Evolutionary conservation across 129 eudicot species (phyloP).

Genomic region (Kitagawia praeruptora): DNA sequence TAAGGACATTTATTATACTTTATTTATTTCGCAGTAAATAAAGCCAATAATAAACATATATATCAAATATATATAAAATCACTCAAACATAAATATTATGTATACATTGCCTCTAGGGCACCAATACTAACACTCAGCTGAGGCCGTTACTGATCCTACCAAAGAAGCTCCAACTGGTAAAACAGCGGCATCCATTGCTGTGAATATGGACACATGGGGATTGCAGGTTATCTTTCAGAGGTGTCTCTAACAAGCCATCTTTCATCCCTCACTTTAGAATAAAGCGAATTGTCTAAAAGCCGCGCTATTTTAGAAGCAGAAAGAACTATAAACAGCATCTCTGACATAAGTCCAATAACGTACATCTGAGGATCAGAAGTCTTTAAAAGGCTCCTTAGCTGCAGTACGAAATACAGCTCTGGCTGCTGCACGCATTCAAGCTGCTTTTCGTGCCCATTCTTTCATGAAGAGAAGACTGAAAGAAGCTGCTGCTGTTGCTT

Average conservation of each 20-base stretch:
- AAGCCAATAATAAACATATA: no score
- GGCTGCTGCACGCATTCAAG: conserved; percentile 97
- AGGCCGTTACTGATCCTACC: conserved; percentile 94
- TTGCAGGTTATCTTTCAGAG: conserved; percentile 95
- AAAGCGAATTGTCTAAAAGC: conserved; percentile 56
- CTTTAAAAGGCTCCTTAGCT: conserved; percentile 60
- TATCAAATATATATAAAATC: no score
- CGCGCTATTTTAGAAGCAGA: conserved; percentile 62
- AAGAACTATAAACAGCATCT: conserved; percentile 42
- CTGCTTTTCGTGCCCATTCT: conserved; percentile 95
- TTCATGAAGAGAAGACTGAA: conserved; percentile 66
- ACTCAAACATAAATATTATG: no score
- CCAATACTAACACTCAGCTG: no score
- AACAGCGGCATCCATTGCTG: conserved; percentile 87
- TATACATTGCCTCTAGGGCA: no score
- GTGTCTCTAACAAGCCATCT: conserved; percentile 76
- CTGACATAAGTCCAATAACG: conserved; percentile 25
- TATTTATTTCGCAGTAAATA: no score
- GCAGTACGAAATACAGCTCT: conserved; percentile 80
- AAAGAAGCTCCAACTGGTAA: conserved; percentile 67
- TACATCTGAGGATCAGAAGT: conserved; percentile 51
- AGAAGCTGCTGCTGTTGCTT: conserved; percentile 29
- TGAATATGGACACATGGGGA: conserved; percentile 68
- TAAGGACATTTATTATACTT: no score
- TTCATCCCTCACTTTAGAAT: conserved; percentile 58